Evolutionary conservation across 345 rosid genomes (phyloP).

Genomic region (Salix exigua): DNA sequence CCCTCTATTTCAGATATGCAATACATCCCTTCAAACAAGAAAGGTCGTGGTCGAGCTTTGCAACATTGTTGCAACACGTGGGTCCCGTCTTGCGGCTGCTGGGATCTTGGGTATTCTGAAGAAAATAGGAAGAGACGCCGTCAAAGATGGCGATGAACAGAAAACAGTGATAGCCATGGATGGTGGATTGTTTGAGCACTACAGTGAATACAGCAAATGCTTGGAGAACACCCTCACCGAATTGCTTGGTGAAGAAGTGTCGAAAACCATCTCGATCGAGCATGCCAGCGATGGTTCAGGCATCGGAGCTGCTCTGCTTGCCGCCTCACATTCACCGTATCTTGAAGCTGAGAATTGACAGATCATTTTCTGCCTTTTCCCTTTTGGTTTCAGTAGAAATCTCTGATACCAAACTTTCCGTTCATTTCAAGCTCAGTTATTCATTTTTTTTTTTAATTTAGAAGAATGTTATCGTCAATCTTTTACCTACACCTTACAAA

Average conservation of each 20-base stretch:
- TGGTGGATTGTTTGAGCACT: conserved; percentile 77
- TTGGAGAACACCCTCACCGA: conserved; percentile 59
- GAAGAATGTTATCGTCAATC: conserved; percentile 12
- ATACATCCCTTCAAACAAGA: conserved; percentile 52
- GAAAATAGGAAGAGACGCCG: conserved; percentile 64
- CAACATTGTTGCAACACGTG: conserved; percentile 62
- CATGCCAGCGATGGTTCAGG: conserved; percentile 77
- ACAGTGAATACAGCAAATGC: conserved; percentile 50
- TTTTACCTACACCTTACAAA: neutral
- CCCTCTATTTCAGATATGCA: conserved; percentile 41
- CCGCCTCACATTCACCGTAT: conserved; percentile 69
- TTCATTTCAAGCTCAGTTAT: conserved; percentile 1
- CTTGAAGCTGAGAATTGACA: neutral
- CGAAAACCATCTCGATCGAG: conserved; percentile 39
- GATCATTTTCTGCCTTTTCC: neutral
- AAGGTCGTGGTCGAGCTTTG: conserved; percentile 61
- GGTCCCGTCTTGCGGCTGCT: conserved; percentile 75
- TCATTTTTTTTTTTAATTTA: neutral
- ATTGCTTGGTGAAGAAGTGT: conserved; percentile 59
- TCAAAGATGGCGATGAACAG: conserved; percentile 51
- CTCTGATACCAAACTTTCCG: neutral
- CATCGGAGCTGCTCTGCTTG: conserved; percentile 71
- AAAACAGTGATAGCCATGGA: conserved; percentile 70
- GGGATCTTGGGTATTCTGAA: conserved; percentile 69
- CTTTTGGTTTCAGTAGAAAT: neutral